Base-by-base conservation (phyloP, 2,329 filamentous ascomycete species). In the Aspergillus alliaceus region DNA sequence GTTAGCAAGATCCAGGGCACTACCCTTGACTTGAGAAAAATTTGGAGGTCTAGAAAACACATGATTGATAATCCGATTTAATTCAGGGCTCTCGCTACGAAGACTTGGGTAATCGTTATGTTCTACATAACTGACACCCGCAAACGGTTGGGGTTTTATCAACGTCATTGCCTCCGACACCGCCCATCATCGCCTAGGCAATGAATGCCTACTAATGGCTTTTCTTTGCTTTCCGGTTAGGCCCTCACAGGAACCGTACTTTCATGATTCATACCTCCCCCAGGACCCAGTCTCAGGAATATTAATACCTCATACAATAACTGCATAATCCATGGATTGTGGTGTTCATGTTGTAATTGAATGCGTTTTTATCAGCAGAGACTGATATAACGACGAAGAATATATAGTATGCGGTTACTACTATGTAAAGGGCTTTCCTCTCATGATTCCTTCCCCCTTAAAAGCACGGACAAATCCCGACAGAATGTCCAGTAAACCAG, bases 51-150 rank as follows among this genome's bases (percentile, higher is more conserved):
- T 57, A 57, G 56, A 59, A 53, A 40, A 39, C 35, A 48, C 20
- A 22, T 34, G 29, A 62, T 60, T 64, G 57, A 59, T 64, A 64
- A 62, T 64, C 59, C 58, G 5, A 24, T 27, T 52, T 51, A n/a
- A 54, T 22, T 22, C n/a, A n/a, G 27, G 15, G 18, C 14, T 32
- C 24, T 44, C 24, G 15, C 24, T 18, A 25, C 8, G 12, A 25
- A 12, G 14, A n/a, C 20, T 44, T 40, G 20, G n/a, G 20, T 39
- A 39, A n/a, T n/a, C n/a, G n/a, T n/a, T n/a, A n/a, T n/a, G n/a
- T n/a, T 39, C 35, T 40, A 40, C 37, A 22, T 20, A 5, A 40
- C 37, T 37, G n/a, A 31, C 29, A 31, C 11, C 29, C 29, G 29
- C 6, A 6, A 31, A 31, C 29, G 29, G 11, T 31, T 6, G n/a